Evolutionary conservation across 2,329 filamentous ascomycete genomes (phyloP), one percentile per base, ranked within the genome.

Genomic region (Epicoccum nigrum): DNA sequence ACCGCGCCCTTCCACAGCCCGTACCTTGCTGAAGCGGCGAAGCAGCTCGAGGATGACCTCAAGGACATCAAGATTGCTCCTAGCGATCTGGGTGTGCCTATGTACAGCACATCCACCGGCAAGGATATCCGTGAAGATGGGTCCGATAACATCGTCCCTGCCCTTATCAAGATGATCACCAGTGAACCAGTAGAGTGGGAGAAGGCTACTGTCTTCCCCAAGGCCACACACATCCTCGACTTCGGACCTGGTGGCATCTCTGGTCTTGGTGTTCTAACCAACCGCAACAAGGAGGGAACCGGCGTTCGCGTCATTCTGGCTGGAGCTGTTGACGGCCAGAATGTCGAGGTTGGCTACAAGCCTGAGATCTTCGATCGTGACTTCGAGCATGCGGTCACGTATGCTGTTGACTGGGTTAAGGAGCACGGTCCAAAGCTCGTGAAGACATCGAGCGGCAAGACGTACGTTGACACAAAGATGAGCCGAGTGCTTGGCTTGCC

Each of bases 1-100:
- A 97, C 93, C 1, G 92, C 94, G 8, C 95, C 94, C 4, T 99
- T 99, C 83, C 94, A 99, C 81, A 99, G 94, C 82, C 88, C 91
- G 55, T 97, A 97, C 71, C 85, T 99, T 13, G 80, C 83, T 19
- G 86, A 92, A 60, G 93, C 94, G 2, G 91, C 89, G 20, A 83
- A 86, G 54, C 82, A 92, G 64, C 91, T 99, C 56, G 84, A 92
- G 47, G 86, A 93, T 64, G 95, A 99, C 70, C 81, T 99, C 55
- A 90, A 90, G 74, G 84, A 92, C 60, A 80, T 97, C 59, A 78
- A 82, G 45, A 93, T 97, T 48, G 83, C 90, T 46, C 83, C 86
- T 48, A 83, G 83, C 48, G 83, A 84, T 28, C 82, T 99, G 15
- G 88, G 83, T 27, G 93, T 97, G 48, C 85, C 94, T 2, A 90